Conservation (phyloP, 306 rosid species). For the Rosa multiflora region DNA sequence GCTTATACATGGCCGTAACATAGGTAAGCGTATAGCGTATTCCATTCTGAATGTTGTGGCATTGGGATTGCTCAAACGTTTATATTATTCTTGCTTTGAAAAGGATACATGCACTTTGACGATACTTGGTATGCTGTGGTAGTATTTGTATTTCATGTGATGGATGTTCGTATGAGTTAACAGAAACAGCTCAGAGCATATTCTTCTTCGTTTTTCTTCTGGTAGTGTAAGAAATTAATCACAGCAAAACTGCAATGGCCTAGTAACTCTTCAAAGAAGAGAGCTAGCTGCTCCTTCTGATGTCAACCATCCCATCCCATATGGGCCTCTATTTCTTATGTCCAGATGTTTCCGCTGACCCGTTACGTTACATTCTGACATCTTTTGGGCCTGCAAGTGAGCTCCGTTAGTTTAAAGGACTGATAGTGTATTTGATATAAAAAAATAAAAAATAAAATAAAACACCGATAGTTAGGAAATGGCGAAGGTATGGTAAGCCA, state of each 20-base stretch:
- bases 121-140: not conserved
- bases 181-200: not conserved
- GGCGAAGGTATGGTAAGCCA: not conserved
- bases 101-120: not conserved
- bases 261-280: not conserved
- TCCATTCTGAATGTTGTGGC: not conserved
- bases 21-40: not conserved
- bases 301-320: not conserved
- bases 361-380: not conserved
- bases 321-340: not conserved
- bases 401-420: not conserved
- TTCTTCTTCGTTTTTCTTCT: not conserved
- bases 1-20: not conserved
- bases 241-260: not conserved
- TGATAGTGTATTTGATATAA: not conserved
- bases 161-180: not conserved
- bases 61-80: not conserved
- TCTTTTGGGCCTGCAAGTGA: not conserved
- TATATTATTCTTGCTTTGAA: not conserved
- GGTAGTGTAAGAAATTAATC: not conserved
- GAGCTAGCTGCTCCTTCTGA: not conserved
- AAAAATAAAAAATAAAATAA: too few species aligned
- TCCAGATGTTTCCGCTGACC: not conserved
- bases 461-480: not conserved
- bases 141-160: not conserved